Conservation (phyloP, 768 basidiomycete species). For the Pleurotus salmoneostramineus region DNA sequence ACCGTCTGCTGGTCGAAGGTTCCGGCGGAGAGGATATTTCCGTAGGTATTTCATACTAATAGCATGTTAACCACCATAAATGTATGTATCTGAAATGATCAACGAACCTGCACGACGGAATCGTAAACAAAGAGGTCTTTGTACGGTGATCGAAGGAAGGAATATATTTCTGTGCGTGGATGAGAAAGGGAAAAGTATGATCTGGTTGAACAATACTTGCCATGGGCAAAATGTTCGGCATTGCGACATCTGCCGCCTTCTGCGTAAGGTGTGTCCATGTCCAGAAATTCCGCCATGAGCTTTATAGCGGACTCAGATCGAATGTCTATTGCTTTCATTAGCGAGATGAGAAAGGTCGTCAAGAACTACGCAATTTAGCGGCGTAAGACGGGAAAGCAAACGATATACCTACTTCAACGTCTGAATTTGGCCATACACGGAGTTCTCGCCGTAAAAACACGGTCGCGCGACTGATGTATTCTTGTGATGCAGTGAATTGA, state of each 20-base stretch:
- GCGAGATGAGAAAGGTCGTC: constrained; percentile 80
- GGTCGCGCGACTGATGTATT: constrained; percentile 72
- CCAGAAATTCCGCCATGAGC: constrained; percentile 83
- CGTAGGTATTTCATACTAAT: constrained; percentile 56
- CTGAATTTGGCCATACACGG: constrained; percentile 78
- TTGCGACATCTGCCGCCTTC: constrained; percentile 59
- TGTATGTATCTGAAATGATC: background rate
- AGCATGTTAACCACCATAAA: background rate
- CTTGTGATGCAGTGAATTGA: constrained; percentile 76
- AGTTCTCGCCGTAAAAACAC: constrained; percentile 83
- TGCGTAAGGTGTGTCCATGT: constrained; percentile 60
- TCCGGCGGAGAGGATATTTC: constrained; percentile 33
- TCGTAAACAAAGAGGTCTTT: constrained; percentile 84
- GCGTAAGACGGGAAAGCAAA: background rate
- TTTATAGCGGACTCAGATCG: constrained; percentile 86
- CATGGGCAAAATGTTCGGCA: constrained; percentile 94
- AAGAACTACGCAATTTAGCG: constrained; percentile 56
- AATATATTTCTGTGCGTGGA: constrained; percentile 70
- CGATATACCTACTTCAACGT: constrained; percentile 63
- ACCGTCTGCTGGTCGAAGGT: constrained; percentile 23
- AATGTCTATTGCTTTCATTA: constrained; percentile 92
- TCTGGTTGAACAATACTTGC: constrained; percentile 34
- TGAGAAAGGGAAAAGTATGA: constrained; percentile 1
- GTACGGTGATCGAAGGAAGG: constrained; percentile 85
- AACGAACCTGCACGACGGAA: constrained; percentile 68